Evolutionary conservation across 257 asterid genomes (phyloP).

Genomic region (Perilla frutescens): DNA sequence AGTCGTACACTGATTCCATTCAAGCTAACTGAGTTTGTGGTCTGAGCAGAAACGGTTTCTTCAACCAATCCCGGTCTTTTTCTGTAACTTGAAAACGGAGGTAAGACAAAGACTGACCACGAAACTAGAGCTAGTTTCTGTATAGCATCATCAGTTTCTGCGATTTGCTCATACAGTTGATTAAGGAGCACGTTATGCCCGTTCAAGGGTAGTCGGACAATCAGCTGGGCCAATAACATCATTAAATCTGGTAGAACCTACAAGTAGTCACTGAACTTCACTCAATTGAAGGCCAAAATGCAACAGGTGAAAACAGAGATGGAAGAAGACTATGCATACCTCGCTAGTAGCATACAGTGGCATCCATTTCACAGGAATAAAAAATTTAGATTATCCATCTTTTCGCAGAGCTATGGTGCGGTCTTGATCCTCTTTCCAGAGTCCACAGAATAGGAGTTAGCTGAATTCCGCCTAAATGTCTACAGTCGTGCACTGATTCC

Average conservation of each 20-base stretch:
- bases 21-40: conserved; percentile 34
- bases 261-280: conserved; percentile 25
- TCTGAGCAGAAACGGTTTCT: conserved; percentile 29
- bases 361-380: not conserved
- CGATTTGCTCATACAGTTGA: conserved; percentile 74
- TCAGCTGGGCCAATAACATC: conserved; percentile 71
- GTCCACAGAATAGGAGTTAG: not conserved
- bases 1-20: conserved; percentile 46
- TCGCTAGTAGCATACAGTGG: not conserved
- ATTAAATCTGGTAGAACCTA: conserved; percentile 78
- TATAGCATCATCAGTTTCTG: conserved; percentile 86
- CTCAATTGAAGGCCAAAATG: not conserved
- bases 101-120: conserved; percentile 84
- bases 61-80: conserved; percentile 32
- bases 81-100: conserved; percentile 56
- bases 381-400: not conserved
- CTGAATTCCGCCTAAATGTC: conserved; percentile 16
- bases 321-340: conserved; percentile 2
- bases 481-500: conserved; percentile 49
- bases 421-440: not conserved
- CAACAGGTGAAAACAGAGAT: not conserved
- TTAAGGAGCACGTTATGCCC: conserved; percentile 62
- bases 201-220: conserved; percentile 55
- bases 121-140: conserved; percentile 76
- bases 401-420: not conserved